Conservation (phyloP, 2,329 filamentous ascomycete species). For the Exserohilum rostratum region DNA sequence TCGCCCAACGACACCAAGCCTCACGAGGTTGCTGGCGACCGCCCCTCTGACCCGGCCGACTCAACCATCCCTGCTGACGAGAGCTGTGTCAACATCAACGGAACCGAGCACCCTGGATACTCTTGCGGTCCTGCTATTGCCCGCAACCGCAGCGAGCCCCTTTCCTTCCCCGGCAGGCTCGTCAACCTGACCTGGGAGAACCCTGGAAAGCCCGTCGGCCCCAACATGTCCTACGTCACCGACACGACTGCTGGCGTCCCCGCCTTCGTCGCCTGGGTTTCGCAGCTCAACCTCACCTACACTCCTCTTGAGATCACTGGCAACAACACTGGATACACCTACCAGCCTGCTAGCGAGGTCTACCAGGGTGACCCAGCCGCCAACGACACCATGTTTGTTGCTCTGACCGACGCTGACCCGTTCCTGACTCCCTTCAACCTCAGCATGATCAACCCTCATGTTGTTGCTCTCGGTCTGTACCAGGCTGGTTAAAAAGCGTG, state of each 20-base stretch:
- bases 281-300: slow-evolving; percentile 67
- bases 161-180: slow-evolving; percentile 75
- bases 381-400: slow-evolving; percentile 82
- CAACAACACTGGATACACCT: slow-evolving; percentile 66
- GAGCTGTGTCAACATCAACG: slow-evolving; percentile 64
- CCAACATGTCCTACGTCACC: slow-evolving; percentile 83
- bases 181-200: slow-evolving; percentile 75
- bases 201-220: slow-evolving; percentile 71
- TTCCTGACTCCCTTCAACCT: slow-evolving; percentile 79
- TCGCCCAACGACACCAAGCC: slow-evolving; percentile 65
- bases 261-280: slow-evolving; percentile 75
- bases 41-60: slow-evolving; percentile 62
- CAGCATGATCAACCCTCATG: slow-evolving; percentile 74
- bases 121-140: slow-evolving; percentile 69
- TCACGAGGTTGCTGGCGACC: slow-evolving; percentile 69
- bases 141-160: slow-evolving; percentile 71
- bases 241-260: slow-evolving; percentile 62
- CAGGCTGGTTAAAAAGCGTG: slow-evolving; percentile 68
- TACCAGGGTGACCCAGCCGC: slow-evolving; percentile 71
- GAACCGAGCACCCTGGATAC: slow-evolving; percentile 58
- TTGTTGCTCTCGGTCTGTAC: slow-evolving; percentile 76
- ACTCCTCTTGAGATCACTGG: slow-evolving; percentile 68
- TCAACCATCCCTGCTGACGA: slow-evolving; percentile 54
- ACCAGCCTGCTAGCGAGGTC: slow-evolving; percentile 73
- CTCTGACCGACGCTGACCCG: slow-evolving; percentile 71